Base-by-base conservation (phyloP, 208 protist genomes). In the Leishmania braziliensis region DNA sequence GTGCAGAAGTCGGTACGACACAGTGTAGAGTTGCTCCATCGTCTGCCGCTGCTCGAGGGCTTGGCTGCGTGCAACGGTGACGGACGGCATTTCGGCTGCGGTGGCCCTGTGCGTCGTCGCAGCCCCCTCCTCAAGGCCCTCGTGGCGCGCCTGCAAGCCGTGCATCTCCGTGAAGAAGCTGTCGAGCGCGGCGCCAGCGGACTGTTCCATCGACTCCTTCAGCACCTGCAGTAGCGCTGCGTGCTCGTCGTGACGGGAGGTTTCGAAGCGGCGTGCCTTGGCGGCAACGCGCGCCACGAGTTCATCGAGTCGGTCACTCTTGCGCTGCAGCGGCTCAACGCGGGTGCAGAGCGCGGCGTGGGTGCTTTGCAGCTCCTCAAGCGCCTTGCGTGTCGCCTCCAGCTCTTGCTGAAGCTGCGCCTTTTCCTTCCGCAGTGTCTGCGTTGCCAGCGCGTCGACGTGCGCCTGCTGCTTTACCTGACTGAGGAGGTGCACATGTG, bases 241-340 rank as follows among this genome's bases (percentile, higher is more conserved):
- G 77, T 97, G 92, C 75, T 92, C 82, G n/a, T 95, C 89, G 68
- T 90, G 79, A 46, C 82, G 63, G 76, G 91, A 88, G 26, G 78
- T 80, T 54, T 89, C 91, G 80, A 92, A 94, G 75, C 87, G 87
- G 14, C 84, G 85, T 29, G 90, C 86, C 74, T 91, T 91, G 74
- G 88, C 81, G 36, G 89, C 79, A 33, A 95, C 87, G 16, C 93
- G 88, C 66, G 88, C 85, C 68, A 95, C 88, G 20, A 97, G 86
- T 36, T 90, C 90, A 65, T 97, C 95, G 39, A 96, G 88, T 29
- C 89, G 91, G 46, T 87, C 83, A 5, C 93, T 93, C 83, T 94
- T 95, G 36, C 77, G 62, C 66, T 83, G 84, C 33, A 95, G 82
- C 20, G 85, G 82, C 73, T 85, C 82, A 51, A 93, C 92, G 50